Percentiles rank a stretch among this genome's conserved stretches.
These are phyloP conservation scores for Beauveria sp. DNA, from an alignment of 2,329 filamentous ascomycete genomes.

Conservation along the genomic window DNA sequence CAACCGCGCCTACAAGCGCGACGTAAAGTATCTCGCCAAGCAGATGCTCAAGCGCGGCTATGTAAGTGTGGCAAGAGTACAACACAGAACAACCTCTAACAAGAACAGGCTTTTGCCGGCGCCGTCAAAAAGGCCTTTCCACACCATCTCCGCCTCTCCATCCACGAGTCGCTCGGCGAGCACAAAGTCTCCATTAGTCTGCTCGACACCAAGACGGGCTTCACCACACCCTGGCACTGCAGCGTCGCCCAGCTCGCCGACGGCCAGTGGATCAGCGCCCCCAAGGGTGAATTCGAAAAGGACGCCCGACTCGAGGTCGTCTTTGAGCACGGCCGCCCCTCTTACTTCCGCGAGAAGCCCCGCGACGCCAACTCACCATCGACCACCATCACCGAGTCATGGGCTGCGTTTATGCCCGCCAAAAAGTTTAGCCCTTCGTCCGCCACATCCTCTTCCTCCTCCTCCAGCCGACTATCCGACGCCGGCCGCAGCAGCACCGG, in stretches of 20 bases:
- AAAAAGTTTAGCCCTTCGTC: background rate
- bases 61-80: slow-evolving; percentile 13
- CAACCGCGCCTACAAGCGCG: slow-evolving; percentile 18
- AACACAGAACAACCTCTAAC: background rate
- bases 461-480: background rate
- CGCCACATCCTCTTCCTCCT: background rate
- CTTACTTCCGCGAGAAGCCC: slow-evolving; percentile 16
- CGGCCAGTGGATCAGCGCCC: slow-evolving; percentile 20
- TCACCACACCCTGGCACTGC: slow-evolving; percentile 27
- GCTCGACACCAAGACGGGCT: slow-evolving; percentile 22
- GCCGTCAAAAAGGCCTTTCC: slow-evolving; percentile 21
- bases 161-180: slow-evolving; percentile 21
- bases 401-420: slow-evolving; percentile 4
- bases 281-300: slow-evolving; percentile 20
- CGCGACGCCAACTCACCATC: background rate
- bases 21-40: slow-evolving; percentile 23
- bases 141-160: slow-evolving; percentile 22
- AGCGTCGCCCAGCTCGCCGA: slow-evolving; percentile 16
- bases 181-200: slow-evolving; percentile 23
- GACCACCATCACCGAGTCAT: background rate
- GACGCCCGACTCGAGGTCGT: slow-evolving; percentile 18
- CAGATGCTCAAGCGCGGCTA: slow-evolving; percentile 25
- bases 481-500: background rate
- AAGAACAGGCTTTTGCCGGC: slow-evolving; percentile 21
- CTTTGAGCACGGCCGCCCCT: slow-evolving; percentile 17